Evolutionary conservation across 176 grass and related monocot genomes (phyloP), one percentile per base, ranked within the genome.

Genomic region (Tillandsia leiboldiana): DNA sequence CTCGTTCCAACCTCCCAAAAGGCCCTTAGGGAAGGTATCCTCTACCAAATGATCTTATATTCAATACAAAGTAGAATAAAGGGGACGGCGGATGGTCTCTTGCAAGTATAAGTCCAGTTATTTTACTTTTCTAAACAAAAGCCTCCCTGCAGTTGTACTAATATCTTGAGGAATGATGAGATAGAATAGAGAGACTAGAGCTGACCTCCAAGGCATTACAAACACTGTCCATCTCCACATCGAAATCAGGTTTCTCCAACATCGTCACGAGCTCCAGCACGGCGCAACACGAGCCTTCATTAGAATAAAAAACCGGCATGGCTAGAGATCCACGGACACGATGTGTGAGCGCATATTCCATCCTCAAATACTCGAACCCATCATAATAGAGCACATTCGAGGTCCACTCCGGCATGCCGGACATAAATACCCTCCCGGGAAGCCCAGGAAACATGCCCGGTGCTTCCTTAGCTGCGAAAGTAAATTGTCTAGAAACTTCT

Each of bases 221-320:
- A 71, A 86, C 65, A 51, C 47, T 77, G 58, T 80, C 83, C 73
- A 86, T 80, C 71, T 90, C 87, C 28, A 14, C 28, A 64, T 82
- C 70, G 63, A 90, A 90, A 58, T 86, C 78, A 50, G 74, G 23
- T 69, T 83, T 90, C 77, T 90, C 87, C 27, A 3, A 75, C 15
- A 75, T 85, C 42, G 80, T 85, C 18, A 85, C 72, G 42, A 90
- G 69, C 66, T 90, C 87, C 42, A 90, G 73, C 51, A 90, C 83
- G 24, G 83, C 83, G 75, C 65, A 75, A 65, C 83, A 83, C 15
- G 80, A 78, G n/a, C 66, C 61, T 10, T 57, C 61, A 9, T 51
- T 52, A 9, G 73, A 10, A 51, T 82, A 61, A 75, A 90, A 90
- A 68, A 90, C 66, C 0, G 87, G 87, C 67, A 90, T 50, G 0